A percentile compares a stretch with the other conserved stretches of the same genome.
Evolutionary conservation across 345 rosid genomes (phyloP).

Genomic region (Raphanus raphanistrum): DNA sequence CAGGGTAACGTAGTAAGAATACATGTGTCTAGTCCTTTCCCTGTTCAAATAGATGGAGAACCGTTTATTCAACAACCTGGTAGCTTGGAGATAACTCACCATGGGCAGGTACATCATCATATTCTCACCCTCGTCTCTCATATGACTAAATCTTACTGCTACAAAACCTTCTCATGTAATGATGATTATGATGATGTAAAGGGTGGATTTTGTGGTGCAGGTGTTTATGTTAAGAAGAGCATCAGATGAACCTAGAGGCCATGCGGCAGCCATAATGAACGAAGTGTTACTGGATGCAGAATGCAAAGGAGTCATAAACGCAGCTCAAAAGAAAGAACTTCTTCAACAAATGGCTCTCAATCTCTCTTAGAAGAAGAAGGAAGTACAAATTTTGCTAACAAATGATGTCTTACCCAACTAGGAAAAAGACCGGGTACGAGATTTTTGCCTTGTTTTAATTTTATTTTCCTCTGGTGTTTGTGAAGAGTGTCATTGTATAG

Average conservation of each 20-base stretch:
- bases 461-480: not conserved
- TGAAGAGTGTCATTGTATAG: not conserved
- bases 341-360: conserved; percentile 51
- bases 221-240: conserved; percentile 67
- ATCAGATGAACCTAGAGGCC: conserved; percentile 60
- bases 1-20: conserved; percentile 58
- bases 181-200: not conserved
- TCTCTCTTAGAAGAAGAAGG: conserved; percentile 34
- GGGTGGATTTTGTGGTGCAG: conserved; percentile 34
- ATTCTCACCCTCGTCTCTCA: not conserved
- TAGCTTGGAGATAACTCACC: conserved; percentile 64
- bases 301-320: conserved; percentile 56
- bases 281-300: conserved; percentile 66
- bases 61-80: conserved; percentile 72
- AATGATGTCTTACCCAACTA: not conserved
- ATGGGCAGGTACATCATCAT: conserved; percentile 50
- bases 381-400: conserved; percentile 37
- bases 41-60: conserved; percentile 74
- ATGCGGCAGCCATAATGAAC: conserved; percentile 64
- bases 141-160: not conserved
- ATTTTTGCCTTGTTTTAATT: not conserved
- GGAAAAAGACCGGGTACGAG: not conserved
- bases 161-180: not conserved
- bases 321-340: not conserved
- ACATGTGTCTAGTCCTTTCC: conserved; percentile 63